A percentile compares a stretch with the other conserved stretches of the same genome.
Evolutionary conservation across 345 rosid species (phyloP).

Genomic region (Heritiera littoralis): DNA sequence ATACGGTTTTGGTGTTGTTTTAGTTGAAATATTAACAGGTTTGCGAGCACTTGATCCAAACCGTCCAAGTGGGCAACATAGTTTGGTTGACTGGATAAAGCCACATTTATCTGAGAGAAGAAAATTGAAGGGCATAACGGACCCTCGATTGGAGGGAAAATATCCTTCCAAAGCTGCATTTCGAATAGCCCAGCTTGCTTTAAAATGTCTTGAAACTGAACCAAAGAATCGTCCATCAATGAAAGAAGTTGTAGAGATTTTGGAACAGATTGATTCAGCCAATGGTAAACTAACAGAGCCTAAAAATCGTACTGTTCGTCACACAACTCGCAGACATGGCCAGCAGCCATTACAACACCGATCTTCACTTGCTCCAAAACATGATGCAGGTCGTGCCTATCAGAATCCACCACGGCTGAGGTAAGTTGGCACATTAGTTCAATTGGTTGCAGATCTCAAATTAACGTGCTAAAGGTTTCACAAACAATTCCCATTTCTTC

Average conservation of each 20-base stretch:
- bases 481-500: background rate
- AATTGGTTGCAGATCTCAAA: constrained; percentile 3
- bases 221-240: constrained; percentile 80
- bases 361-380: constrained; percentile 55
- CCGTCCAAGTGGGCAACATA: constrained; percentile 75
- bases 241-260: constrained; percentile 74
- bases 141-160: constrained; percentile 69
- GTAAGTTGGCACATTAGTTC: constrained; percentile 10
- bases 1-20: constrained; percentile 87
- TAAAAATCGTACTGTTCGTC: constrained; percentile 40
- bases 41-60: constrained; percentile 70
- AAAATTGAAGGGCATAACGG: constrained; percentile 69
- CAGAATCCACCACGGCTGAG: constrained; percentile 29
- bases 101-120: constrained; percentile 71
- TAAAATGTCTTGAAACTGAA: constrained; percentile 67
- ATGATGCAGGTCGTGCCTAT: constrained; percentile 30
- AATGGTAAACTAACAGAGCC: constrained; percentile 56
- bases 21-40: constrained; percentile 83
- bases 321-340: constrained; percentile 30
- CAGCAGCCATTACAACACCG: constrained; percentile 49
- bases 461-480: background rate
- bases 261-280: constrained; percentile 56
- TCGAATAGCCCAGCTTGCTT: constrained; percentile 71
- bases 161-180: constrained; percentile 74
- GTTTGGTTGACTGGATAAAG: constrained; percentile 79